A percentile compares a stretch with the other conserved stretches of the same genome.
Conservation (phyloP, 179 eudicot species). For the Drosera spatulata region DNA sequence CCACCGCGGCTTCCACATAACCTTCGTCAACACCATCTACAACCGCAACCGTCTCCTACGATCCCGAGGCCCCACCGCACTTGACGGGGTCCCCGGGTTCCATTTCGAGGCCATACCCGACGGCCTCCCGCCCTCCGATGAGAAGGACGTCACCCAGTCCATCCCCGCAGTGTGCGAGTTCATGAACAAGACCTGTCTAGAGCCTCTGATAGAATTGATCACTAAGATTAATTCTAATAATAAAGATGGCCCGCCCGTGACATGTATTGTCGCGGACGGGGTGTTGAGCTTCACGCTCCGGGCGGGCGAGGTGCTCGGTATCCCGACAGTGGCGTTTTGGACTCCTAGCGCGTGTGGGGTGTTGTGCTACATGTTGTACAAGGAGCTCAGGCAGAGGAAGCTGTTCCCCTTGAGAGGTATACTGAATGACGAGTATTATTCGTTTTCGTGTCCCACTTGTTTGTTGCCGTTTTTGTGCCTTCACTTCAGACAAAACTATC, state of each 20-base stretch:
- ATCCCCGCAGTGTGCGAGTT: conserved; percentile 14
- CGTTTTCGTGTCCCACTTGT: too few species aligned
- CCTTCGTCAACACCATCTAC: conserved; percentile 9
- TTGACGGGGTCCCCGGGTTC: conserved; percentile 21
- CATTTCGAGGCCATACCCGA: conserved; percentile 26
- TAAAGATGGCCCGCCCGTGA: conserved; percentile 15
- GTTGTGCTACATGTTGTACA: conserved; percentile 14
- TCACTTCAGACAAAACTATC: too few species aligned
- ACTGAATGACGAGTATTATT: too few species aligned
- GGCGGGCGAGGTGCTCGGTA: conserved; percentile 27
- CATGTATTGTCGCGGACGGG: conserved; percentile 21
- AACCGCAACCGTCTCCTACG: conserved; percentile 13
- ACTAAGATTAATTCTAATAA: conserved; percentile 5
- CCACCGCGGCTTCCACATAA: conserved; percentile 11
- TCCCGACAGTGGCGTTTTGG: conserved; percentile 22
- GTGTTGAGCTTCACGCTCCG: conserved; percentile 16
- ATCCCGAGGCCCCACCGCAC: conserved; percentile 17
- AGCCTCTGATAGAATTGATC: conserved; percentile 17
- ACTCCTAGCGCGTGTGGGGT: conserved; percentile 24
- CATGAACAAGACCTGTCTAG: conserved; percentile 5
- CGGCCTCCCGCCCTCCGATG: conserved; percentile 17
- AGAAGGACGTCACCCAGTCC: conserved; percentile 17
- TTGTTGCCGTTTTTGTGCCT: too few species aligned
- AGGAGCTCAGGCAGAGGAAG: conserved; percentile 10
- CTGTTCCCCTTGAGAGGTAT: conserved; percentile 12